Evolutionary conservation across 164 flowering plant species (phyloP).

Genomic region (Paratinospora sagittata): DNA sequence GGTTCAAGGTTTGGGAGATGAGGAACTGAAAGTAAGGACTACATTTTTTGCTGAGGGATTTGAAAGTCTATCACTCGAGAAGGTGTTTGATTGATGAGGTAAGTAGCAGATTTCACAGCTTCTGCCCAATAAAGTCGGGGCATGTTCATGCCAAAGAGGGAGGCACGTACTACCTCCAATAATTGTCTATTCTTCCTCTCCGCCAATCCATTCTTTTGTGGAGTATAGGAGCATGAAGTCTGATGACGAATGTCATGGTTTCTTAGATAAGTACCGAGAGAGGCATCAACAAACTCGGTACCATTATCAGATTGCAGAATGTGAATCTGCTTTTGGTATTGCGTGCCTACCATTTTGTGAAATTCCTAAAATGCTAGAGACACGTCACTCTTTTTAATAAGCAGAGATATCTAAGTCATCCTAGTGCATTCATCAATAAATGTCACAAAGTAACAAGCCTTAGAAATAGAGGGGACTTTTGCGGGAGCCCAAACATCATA

Average conservation of each 20-base stretch:
- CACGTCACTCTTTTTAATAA: no score
- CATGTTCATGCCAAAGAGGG: constrained; percentile 24
- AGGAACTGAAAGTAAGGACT: neutral
- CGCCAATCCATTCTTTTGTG: constrained; percentile 15
- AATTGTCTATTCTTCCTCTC: constrained; percentile 10
- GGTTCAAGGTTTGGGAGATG: constrained; percentile 3
- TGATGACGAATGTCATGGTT: constrained; percentile 17
- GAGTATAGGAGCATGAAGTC: constrained; percentile 17
- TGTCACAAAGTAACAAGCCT: no score
- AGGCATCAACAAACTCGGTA: no score
- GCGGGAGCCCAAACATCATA: constrained; percentile 14
- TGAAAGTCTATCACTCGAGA: constrained; percentile 18
- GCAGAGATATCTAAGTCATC: no score
- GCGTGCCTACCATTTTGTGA: no score
- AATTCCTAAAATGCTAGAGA: no score
- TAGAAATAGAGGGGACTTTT: constrained; percentile 11
- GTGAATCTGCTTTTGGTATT: no score
- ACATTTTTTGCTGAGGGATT: constrained; percentile 7
- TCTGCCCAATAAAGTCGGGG: constrained; percentile 19
- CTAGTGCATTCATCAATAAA: no score
- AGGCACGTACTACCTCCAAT: constrained; percentile 19
- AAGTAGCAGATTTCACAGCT: constrained; percentile 15
- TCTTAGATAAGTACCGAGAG: neutral
- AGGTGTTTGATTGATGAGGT: constrained; percentile 17
- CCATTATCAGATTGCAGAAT: no score